Percentiles rank a stretch among this genome's conserved stretches.
phyloP scores from a whole-genome alignment of 345 rosid genomes.

The Laguncularia racemosa region DNA sequence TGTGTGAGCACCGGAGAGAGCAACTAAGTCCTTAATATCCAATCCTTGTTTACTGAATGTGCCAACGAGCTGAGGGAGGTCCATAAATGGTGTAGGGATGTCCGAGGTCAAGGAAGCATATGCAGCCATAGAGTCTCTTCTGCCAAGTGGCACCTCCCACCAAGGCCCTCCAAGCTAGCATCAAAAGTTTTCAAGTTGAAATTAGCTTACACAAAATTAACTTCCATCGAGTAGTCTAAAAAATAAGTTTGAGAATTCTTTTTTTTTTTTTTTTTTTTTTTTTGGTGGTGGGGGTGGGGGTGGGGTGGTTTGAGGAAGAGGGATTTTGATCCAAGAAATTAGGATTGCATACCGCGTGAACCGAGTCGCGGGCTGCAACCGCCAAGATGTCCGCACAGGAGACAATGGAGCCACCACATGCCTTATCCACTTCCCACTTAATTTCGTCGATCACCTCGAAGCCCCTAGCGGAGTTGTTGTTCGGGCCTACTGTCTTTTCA shows the following conservation, averaged over 20 bases:
- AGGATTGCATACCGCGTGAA: slow-evolving; percentile 30
- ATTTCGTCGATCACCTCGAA: slow-evolving; percentile 60
- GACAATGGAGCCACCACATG: slow-evolving; percentile 39
- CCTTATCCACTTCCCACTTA: slow-evolving; percentile 42
- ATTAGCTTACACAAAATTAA: too few species aligned
- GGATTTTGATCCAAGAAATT: too few species aligned
- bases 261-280: too few species aligned
- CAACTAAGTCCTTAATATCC: slow-evolving; percentile 32
- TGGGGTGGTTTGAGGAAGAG: too few species aligned
- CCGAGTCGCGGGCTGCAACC: slow-evolving; percentile 59
- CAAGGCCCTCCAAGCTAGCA: slow-evolving; percentile 43
- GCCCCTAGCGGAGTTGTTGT: slow-evolving; percentile 37
- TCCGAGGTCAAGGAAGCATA: slow-evolving; percentile 14
- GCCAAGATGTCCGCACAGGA: slow-evolving; percentile 67
- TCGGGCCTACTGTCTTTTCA: slow-evolving; percentile 39
- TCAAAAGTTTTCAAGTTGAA: too few species aligned
- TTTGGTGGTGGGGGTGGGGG: too few species aligned
- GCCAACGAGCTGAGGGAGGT: slow-evolving; percentile 28
- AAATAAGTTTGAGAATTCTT: too few species aligned
- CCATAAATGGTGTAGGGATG: slow-evolving; percentile 32
- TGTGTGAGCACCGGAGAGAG: slow-evolving; percentile 50
- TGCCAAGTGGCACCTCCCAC: slow-evolving; percentile 33
- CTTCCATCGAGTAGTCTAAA: too few species aligned
- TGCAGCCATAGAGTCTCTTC: slow-evolving; percentile 39
- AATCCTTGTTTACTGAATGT: slow-evolving; percentile 41